Evolutionary conservation across 1,284 basidiomycete species (phyloP), one percentile per base, ranked within the genome.

Genomic region (Anthracocystis panici-leucophaei): DNA sequence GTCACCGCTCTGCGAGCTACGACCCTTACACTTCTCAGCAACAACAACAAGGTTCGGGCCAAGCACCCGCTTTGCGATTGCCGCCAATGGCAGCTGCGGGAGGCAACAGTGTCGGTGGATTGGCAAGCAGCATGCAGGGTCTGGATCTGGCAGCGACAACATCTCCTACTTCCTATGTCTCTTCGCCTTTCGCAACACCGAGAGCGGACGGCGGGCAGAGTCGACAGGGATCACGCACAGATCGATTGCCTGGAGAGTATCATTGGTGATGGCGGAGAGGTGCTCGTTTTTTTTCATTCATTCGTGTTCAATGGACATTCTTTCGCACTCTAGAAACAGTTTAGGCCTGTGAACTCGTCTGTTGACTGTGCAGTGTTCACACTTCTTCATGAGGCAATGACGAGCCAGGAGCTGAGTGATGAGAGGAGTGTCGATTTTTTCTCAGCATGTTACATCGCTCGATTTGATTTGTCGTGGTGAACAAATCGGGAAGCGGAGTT

Each of bases 221-320:
- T 29, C 25, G 57, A 12, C 62, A 51, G 23, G 45, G 18, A 4
- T 51, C 53, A 7, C 41, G 59, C 2, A 52, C 52, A 21, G 61
- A 74, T 14, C 66, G 63, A 7, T 35, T 75, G 23, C 72, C 72
- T 4, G 72, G 72, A 29, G 72, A 70, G 54, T 75, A 75, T 52
- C 68, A 66, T 29, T 75, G 72, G 72, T 75, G 51, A 65, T 50
- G 16, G 35, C 35, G 35, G 14, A 38, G 35, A 33, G 12, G 35
- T 14, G 35, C 14, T n/a, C 45, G 18, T 42, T 20, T 7, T 21
- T 7, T 48, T 10, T 9, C 27, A 35, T 18, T 50, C 48, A 14
- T 38, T 16, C 35, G 35, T 38, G 14, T 38, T 38, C 35, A 38
- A 38, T 38, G 35, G 35, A 38, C 35, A 38, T 38, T 38, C 35